Conservation (phyloP, 78 protist genomes). For the Blattamonas nauphoetae region DNA sequence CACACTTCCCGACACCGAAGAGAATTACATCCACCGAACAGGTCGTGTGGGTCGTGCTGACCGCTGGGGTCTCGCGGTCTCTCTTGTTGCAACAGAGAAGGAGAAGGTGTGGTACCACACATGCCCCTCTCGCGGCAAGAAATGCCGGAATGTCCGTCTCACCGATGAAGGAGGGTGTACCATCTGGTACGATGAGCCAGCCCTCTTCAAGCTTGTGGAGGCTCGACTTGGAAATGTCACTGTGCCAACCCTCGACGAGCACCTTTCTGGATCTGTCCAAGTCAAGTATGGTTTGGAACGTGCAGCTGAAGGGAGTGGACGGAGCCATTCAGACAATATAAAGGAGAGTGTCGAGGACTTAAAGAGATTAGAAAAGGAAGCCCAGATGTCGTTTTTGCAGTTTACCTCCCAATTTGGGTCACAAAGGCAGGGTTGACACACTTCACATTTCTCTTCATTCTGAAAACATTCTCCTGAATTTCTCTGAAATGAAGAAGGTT, state of each 20-base stretch:
- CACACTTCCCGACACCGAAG: constrained; percentile 64
- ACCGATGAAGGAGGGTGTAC: constrained; percentile 50
- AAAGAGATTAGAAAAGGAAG: too few species aligned
- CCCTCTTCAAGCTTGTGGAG: too few species aligned
- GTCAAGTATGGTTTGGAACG: too few species aligned
- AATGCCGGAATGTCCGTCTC: constrained; percentile 38
- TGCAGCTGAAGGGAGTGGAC: too few species aligned
- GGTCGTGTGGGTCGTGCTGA: constrained; percentile 84
- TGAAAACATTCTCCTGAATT: not conserved
- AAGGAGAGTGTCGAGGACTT: too few species aligned
- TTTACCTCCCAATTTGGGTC: too few species aligned
- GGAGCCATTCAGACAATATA: too few species aligned
- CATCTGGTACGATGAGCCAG: constrained; percentile 65
- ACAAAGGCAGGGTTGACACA: not conserved
- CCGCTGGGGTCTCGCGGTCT: constrained; percentile 61
- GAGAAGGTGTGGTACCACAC: constrained; percentile 65
- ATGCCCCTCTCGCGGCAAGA: constrained; percentile 27
- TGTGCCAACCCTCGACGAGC: too few species aligned
- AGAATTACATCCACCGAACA: constrained; percentile 76
- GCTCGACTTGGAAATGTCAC: too few species aligned
- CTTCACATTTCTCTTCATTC: not conserved
- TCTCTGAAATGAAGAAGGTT: not conserved
- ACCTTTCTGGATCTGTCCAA: too few species aligned
- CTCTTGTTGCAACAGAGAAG: constrained; percentile 38
- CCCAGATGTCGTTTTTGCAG: too few species aligned